Base-by-base conservation (phyloP, 192 early-diverging fungal genomes). In the Rhizoclosmatium globosum region DNA sequence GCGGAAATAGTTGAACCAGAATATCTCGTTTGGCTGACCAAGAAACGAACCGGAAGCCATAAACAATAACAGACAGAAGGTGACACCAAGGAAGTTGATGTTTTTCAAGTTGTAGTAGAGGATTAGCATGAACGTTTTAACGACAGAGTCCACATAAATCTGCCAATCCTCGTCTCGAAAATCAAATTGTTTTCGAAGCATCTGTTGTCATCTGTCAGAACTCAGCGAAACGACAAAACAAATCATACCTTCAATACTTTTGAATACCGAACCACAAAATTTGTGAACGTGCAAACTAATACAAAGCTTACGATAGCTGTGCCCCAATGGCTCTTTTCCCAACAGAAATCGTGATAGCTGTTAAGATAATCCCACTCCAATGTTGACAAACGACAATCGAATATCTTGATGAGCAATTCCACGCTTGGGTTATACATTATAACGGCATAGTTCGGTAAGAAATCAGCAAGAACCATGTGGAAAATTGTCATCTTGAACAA, bases 351-450 rank as follows among this genome's bases (percentile, higher is more conserved):
- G 1, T 17, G 21, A 45, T 68, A 68, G 7, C 13, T 47, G 44
- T 68, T 68, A 11, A 15, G 17, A 41, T 68, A 68, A 13, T 15
- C 41, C 6, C 7, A 68, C 11, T 31, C 46, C 46, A 45, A 13
- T 13, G 38, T 6, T 6, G 67, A 68, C 6, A 68, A 44, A 19
- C 44, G 31, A 44, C 67, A 68, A 1, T 68, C 67, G 46, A 68
- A 68, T 17, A 68, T 44, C 41, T 45, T 68, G 6, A 44, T 44
- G 13, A 68, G 23, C 11, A 68, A 23, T 1, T 68, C 67, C 31
- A 68, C 67, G 23, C 67, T 68, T 7, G 67, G 67, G 23, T 68
- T 68, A 45, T 19, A 68, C 13, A 45, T 13, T 19, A 68, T 68
- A 7, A 68, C 15, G 6, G 67, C 67, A 47, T 45, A 68, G 44